Percentiles rank a stretch among this genome's conserved stretches.
phyloP scores from a whole-genome alignment of 768 basidiomycete species.

The Lentinula edodes region DNA sequence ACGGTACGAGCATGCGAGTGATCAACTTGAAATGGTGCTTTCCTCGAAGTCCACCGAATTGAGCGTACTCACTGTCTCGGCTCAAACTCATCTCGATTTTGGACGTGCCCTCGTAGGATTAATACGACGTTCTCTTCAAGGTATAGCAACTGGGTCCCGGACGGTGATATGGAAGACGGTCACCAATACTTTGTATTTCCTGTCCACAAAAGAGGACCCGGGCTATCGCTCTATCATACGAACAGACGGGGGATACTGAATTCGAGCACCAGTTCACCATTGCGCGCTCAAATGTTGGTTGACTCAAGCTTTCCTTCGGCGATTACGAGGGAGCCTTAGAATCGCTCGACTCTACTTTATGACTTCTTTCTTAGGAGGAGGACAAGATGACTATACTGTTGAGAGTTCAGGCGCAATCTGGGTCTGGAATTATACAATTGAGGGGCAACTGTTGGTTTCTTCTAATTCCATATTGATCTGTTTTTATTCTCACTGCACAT shows the following conservation, averaged over 20 bases:
- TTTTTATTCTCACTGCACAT: too few relatives aligned
- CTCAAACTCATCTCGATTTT: constrained; percentile 65
- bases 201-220: too few relatives aligned
- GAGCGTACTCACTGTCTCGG: constrained; percentile 66
- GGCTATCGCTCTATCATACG: constrained; percentile 76
- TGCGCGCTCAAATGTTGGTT: constrained; percentile 77
- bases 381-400: constrained; percentile 33
- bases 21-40: constrained; percentile 54
- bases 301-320: constrained; percentile 60
- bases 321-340: constrained; percentile 59
- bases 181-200: too few relatives aligned
- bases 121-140: constrained; percentile 42
- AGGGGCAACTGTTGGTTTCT: constrained; percentile 31
- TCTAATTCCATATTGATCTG: too few relatives aligned
- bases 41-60: constrained; percentile 55
- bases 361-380: constrained; percentile 53
- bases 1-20: constrained; percentile 69
- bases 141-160: constrained; percentile 58
- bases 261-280: constrained; percentile 78
- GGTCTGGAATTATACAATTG: constrained; percentile 64
- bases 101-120: constrained; percentile 68
- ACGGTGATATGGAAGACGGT: constrained; percentile 77
- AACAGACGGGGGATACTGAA: constrained; percentile 73
- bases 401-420: constrained; percentile 62
- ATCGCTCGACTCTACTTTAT: constrained; percentile 63